Conservation (phyloP, 495 filamentous ascomycete genomes). For the Lasiosphaeria hispida region DNA sequence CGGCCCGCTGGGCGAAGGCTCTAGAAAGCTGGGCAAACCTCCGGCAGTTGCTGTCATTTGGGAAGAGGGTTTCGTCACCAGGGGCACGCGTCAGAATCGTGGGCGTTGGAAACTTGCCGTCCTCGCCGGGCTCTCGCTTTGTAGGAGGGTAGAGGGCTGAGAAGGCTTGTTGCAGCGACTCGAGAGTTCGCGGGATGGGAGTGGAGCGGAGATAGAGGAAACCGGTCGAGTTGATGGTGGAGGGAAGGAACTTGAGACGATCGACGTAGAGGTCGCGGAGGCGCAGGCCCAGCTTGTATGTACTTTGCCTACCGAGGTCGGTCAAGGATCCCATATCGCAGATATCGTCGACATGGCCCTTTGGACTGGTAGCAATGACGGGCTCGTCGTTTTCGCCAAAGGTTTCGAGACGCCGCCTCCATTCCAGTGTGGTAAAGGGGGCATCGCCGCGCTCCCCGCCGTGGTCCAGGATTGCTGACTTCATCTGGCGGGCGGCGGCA, state of each 20-base stretch:
- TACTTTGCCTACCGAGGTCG: slow-evolving; percentile 80
- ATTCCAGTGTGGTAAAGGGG: slow-evolving; percentile 66
- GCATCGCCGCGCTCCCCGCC: slow-evolving; percentile 10
- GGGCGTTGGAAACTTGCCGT: slow-evolving; percentile 59
- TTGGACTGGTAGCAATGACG: slow-evolving; percentile 62
- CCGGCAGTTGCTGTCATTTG: slow-evolving; percentile 82
- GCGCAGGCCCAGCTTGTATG: slow-evolving; percentile 73
- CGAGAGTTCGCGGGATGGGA: slow-evolving; percentile 78
- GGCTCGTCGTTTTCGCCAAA: slow-evolving; percentile 72
- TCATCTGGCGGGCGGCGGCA: slow-evolving; percentile 66
- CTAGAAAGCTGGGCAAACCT: slow-evolving; percentile 76
- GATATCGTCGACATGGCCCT: slow-evolving; percentile 68
- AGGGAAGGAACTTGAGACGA: slow-evolving; percentile 80
- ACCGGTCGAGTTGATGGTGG: slow-evolving; percentile 56
- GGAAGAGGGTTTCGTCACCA: slow-evolving; percentile 86
- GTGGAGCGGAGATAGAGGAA: slow-evolving; percentile 84
- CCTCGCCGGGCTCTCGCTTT: slow-evolving; percentile 47
- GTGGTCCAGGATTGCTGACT: slow-evolving; percentile 61
- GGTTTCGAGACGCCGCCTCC: slow-evolving; percentile 75
- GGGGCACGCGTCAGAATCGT: slow-evolving; percentile 71
- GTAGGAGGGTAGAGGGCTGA: slow-evolving; percentile 79
- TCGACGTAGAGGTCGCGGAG: slow-evolving; percentile 84
- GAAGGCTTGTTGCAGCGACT: slow-evolving; percentile 87
- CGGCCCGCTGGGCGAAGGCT: slow-evolving; percentile 79
- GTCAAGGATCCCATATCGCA: slow-evolving; percentile 88